A percentile compares a stretch with the other conserved stretches of the same genome.
Conservation (phyloP, 2,329 filamentous ascomycete genomes). For the Ophiostoma triangulosporum region DNA sequence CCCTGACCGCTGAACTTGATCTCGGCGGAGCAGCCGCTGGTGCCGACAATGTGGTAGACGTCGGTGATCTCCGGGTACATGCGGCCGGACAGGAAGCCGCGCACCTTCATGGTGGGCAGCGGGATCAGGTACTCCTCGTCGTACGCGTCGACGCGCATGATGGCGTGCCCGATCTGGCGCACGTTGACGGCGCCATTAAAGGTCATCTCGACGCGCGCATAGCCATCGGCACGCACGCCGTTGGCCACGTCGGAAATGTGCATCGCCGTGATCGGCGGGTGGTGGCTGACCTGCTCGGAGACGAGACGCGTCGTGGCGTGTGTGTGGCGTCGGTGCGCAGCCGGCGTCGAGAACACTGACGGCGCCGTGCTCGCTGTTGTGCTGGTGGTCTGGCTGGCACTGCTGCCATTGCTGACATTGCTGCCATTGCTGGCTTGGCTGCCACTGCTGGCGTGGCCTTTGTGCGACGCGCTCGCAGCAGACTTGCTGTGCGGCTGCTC, state of each 20-base stretch:
- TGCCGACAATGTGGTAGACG: constrained; percentile 31
- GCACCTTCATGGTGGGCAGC: constrained; percentile 33
- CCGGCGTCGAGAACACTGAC: neutral
- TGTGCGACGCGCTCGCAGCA: constrained; percentile 12
- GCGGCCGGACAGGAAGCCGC: constrained; percentile 32
- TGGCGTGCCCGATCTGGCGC: constrained; percentile 35
- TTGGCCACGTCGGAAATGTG: constrained; percentile 29
- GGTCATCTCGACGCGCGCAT: constrained; percentile 37
- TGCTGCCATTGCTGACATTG: neutral
- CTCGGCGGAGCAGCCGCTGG: constrained; percentile 31
- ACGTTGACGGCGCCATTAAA: constrained; percentile 36
- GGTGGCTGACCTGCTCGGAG: constrained; percentile 39
- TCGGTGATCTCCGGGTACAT: constrained; percentile 35
- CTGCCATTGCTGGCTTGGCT: neutral
- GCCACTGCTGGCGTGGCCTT: neutral
- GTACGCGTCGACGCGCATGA: constrained; percentile 34
- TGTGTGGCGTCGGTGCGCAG: neutral
- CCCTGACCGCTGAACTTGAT: constrained; percentile 33
- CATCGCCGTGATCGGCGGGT: constrained; percentile 40
- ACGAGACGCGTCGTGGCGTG: constrained; percentile 20
- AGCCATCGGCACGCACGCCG: constrained; percentile 34
- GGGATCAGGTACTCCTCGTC: constrained; percentile 36
- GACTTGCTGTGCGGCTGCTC: constrained; percentile 15
- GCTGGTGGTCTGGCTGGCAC: neutral
- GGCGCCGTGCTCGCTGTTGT: neutral